A percentile compares a stretch with the other conserved stretches of the same genome.
Evolutionary conservation across 768 basidiomycete genomes (phyloP).

Genomic region (Auricularia sp.): DNA sequence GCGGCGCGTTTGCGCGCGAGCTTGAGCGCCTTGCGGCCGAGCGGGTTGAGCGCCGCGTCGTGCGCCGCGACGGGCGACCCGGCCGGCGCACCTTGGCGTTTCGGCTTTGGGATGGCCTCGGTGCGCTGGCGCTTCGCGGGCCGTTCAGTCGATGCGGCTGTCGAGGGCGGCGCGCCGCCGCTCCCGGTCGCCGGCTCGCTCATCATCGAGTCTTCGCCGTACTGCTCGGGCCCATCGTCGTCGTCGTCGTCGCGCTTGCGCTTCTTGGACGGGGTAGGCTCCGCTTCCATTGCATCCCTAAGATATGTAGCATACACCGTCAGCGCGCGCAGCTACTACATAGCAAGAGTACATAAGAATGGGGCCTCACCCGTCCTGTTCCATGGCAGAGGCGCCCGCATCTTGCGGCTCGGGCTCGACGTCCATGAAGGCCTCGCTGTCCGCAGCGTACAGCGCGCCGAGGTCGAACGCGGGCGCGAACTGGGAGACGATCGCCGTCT

Average conservation of each 20-base stretch:
- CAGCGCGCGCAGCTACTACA: neutral
- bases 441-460: conserved; percentile 52
- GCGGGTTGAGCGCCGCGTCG: neutral
- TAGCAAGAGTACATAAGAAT: neutral
- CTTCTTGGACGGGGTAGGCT: conserved; percentile 4
- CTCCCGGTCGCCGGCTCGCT: neutral
- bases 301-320: neutral
- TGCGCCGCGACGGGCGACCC: neutral
- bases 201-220: neutral
- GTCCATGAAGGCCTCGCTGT: conserved; percentile 29
- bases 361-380: conserved; percentile 29
- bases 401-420: conserved; percentile 33
- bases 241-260: conserved; percentile 3
- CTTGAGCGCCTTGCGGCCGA: neutral
- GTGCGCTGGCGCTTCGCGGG: neutral
- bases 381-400: conserved; percentile 24
- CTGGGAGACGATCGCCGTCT: conserved; percentile 62
- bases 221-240: conserved; percentile 2
- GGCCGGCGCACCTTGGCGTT: neutral
- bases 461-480: conserved; percentile 74
- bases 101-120: neutral
- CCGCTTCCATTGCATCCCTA: conserved; percentile 1
- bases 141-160: neutral
- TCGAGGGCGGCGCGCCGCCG: neutral
- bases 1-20: neutral